phyloP scores from a whole-genome alignment of 345 rosid genomes.

The Populus nigra region DNA sequence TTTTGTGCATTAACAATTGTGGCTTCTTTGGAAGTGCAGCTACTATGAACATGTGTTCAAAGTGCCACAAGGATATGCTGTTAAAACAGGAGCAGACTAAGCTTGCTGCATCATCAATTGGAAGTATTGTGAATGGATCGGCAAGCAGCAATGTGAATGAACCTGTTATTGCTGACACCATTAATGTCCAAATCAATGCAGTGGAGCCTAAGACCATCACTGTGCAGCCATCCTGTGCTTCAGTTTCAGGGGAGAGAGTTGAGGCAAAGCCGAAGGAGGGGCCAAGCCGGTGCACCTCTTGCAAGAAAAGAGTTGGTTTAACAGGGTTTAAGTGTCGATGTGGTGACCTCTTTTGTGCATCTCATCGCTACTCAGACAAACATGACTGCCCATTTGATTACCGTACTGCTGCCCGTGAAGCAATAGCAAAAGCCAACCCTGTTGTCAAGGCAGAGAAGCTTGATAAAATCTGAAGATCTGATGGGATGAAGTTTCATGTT shows the following conservation, averaged over 20 bases:
- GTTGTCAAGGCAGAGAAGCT: constrained; percentile 60
- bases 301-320: constrained; percentile 59
- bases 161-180: constrained; percentile 35
- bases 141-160: constrained; percentile 41
- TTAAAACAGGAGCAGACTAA: constrained; percentile 74
- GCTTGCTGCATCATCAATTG: constrained; percentile 68
- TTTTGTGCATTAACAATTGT: constrained; percentile 74
- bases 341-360: constrained; percentile 57
- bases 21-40: constrained; percentile 94
- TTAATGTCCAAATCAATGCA: constrained; percentile 39
- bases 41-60: constrained; percentile 93
- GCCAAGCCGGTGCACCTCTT: constrained; percentile 58
- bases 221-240: constrained; percentile 39
- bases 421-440: constrained; percentile 69
- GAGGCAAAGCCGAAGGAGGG: constrained; percentile 68
- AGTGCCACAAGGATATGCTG: constrained; percentile 77
- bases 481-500: constrained; percentile 4
- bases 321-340: constrained; percentile 67
- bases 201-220: constrained; percentile 43
- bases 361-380: constrained; percentile 69
- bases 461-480: constrained; percentile 55
- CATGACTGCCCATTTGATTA: constrained; percentile 71
- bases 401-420: constrained; percentile 45
- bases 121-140: constrained; percentile 51
- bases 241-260: constrained; percentile 25